phyloP scores from a whole-genome alignment of 805 yeast species.

The Candida dendrica region DNA sequence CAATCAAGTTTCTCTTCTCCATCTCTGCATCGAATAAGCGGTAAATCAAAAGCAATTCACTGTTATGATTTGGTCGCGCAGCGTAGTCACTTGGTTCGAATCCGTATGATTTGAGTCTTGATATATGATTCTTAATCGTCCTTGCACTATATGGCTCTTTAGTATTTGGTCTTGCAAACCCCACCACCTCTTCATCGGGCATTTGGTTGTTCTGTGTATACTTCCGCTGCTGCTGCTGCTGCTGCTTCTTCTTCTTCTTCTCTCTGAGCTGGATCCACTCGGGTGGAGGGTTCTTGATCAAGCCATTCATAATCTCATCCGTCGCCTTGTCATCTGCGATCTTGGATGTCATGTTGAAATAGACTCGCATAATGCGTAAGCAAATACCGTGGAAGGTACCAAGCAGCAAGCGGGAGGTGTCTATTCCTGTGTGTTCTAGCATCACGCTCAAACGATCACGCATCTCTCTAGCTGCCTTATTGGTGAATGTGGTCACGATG shows the following conservation, averaged over 20 bases:
- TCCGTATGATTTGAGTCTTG: constrained; percentile 51
- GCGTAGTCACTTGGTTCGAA: constrained; percentile 34
- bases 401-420: constrained; percentile 43
- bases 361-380: constrained; percentile 39
- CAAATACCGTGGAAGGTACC: constrained; percentile 93
- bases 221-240: too few relatives aligned
- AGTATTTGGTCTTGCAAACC: constrained; percentile 6
- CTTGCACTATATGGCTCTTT: constrained; percentile 30
- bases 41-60: constrained; percentile 36
- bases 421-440: constrained; percentile 24
- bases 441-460: constrained; percentile 43
- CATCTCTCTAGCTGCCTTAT: constrained; percentile 88
- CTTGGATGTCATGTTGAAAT: constrained; percentile 28
- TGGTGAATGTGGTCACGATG: constrained; percentile 87
- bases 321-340: constrained; percentile 66
- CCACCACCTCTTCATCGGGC: constrained; percentile 5
- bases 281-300: constrained; percentile 21
- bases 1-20: constrained; percentile 38
- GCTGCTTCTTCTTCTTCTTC: background rate
- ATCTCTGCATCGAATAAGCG: constrained; percentile 45
- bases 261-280: constrained; percentile 11
- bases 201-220: too few relatives aligned
- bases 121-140: constrained; percentile 33
- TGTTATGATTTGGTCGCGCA: constrained; percentile 18
- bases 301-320: constrained; percentile 34